Evolutionary conservation across 306 rosid genomes (phyloP).

Genomic region (Cotoneaster glaucophyllus): DNA sequence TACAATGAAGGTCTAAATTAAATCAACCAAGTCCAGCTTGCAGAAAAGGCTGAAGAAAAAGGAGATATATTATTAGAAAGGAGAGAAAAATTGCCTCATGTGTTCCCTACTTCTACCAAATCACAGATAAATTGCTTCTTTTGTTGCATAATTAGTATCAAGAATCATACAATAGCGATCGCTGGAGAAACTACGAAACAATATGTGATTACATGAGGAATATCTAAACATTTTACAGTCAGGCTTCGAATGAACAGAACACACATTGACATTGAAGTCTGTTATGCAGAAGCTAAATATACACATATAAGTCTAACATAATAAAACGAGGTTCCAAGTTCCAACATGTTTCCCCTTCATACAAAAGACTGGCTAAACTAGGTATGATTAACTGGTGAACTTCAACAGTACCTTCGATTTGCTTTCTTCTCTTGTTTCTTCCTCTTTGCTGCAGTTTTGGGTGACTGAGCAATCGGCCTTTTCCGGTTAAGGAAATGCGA

Average conservation of each 20-base stretch:
- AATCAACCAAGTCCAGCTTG: not conserved
- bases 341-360: not conserved
- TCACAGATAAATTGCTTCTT: not conserved
- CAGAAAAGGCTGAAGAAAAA: not conserved
- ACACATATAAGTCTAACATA: not conserved
- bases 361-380: not conserved
- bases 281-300: not conserved
- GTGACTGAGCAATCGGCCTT: not conserved
- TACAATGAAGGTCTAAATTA: not conserved
- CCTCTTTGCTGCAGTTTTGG: conserved; percentile 29
- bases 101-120: not conserved
- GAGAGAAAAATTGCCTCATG: not conserved
- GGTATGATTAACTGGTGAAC: not conserved
- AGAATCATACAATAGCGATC: not conserved
- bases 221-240: not conserved
- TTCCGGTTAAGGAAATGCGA: not conserved
- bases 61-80: not conserved
- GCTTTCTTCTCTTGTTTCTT: conserved; percentile 7
- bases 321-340: not conserved
- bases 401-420: conserved; percentile 9
- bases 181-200: not conserved
- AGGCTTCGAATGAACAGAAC: not conserved
- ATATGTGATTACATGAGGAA: not conserved
- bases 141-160: not conserved
- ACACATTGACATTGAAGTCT: not conserved